Base-by-base conservation (phyloP, 257 asterid genomes). In the Paulownia fortunei region DNA sequence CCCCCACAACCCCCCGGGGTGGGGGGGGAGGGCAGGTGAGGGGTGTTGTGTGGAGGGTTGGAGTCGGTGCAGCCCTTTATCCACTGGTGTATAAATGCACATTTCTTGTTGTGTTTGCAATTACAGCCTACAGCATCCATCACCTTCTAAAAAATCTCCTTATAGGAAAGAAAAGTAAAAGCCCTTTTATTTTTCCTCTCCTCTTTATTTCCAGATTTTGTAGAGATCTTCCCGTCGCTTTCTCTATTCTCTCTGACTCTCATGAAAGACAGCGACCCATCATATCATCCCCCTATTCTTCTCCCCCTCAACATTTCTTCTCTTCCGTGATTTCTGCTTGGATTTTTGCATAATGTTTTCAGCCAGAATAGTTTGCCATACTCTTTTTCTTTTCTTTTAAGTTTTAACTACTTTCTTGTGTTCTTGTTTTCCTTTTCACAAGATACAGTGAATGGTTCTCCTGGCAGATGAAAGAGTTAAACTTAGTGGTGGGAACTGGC, bases 181-280 rank as follows among this genome's bases (percentile, higher is more conserved):
- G 24, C 49, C 5, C 68, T n/a, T 68, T 27, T 18, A 27, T 27
- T 69, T 16, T 5, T 19, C 11, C 34, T 60, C 70, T 44, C 44
- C 18, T 62, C 6, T 65, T 19, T 24, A 56, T 76, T 16, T 47
- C 54, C 65, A 44, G 81, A 76, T 61, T 76, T 68, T 18, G 47
- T 56, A 27, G 47, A 56, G 81, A 68, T 68, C 62, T 68, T 19
- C 60, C 63, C 61, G 36, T 82, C 80, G 44, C 80, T 72, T 65
- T 72, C 80, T 69, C 47, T 66, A 23, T 51, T 54, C 23, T 63
- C 64, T 56, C 82, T 47, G 77, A 77, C 79, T 81, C 80, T 41
- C 82, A 55, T 27, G 68, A 47, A 69, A 23, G 83, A 74, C 81
- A 74, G 76, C 58, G 86, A 82, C 76, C 69, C 78, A 19, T 76